Evolutionary conservation across 352 stramenopile species (phyloP).

Genomic region (Phytophthora cactorum): DNA sequence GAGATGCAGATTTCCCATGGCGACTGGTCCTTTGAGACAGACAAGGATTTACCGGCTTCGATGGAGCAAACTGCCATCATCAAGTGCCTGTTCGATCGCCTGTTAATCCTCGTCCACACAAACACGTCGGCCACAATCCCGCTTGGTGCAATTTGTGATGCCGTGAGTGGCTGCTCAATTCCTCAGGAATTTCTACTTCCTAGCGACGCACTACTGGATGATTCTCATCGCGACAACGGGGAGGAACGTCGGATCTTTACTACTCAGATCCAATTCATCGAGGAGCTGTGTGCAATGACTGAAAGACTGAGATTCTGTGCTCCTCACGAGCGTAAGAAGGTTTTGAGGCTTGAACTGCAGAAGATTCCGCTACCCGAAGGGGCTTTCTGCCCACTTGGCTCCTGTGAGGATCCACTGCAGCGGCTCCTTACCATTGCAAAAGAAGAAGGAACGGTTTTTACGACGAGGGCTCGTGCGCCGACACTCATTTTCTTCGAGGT

Average conservation of each 20-base stretch:
- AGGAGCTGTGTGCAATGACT: slow-evolving; percentile 78
- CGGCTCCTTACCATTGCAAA: slow-evolving; percentile 68
- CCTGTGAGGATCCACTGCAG: slow-evolving; percentile 67
- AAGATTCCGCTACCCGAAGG: slow-evolving; percentile 61
- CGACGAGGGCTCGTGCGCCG: slow-evolving; percentile 83
- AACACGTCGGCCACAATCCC: slow-evolving; percentile 39
- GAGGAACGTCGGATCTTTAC: slow-evolving; percentile 61
- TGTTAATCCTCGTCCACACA: slow-evolving; percentile 58
- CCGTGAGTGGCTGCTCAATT: slow-evolving; percentile 49
- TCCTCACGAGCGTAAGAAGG: slow-evolving; percentile 65
- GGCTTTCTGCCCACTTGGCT: slow-evolving; percentile 74
- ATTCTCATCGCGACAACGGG: slow-evolving; percentile 32
- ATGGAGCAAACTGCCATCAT: slow-evolving; percentile 67
- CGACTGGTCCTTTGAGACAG: slow-evolving; percentile 65
- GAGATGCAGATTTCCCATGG: slow-evolving; percentile 77
- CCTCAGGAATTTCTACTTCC: slow-evolving; percentile 54
- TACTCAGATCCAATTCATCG: slow-evolving; percentile 76
- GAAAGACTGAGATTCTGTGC: slow-evolving; percentile 69
- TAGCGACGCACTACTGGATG: slow-evolving; percentile 39
- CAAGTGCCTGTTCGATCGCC: slow-evolving; percentile 65
- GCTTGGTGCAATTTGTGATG: slow-evolving; percentile 69
- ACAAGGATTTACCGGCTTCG: slow-evolving; percentile 72
- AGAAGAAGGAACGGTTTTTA: slow-evolving; percentile 85
- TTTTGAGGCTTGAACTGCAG: slow-evolving; percentile 62
- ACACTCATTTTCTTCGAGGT: slow-evolving; percentile 89